Conservation (phyloP, 1,284 basidiomycete genomes). For the Ustilago esculenta region DNA sequence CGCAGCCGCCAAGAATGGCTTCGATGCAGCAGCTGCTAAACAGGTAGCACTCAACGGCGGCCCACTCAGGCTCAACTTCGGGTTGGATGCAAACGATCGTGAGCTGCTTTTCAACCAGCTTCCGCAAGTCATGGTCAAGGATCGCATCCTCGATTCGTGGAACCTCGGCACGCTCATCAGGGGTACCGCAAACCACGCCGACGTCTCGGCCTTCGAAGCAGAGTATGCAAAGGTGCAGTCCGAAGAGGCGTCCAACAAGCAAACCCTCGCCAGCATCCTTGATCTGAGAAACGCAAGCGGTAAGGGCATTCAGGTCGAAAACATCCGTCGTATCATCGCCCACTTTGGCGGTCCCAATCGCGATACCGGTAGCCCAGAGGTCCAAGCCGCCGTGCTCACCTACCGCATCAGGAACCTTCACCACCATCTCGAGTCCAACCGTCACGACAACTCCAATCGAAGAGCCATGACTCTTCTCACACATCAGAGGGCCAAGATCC, state of each 20-base stretch:
- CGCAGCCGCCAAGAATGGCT: slow-evolving; percentile 1
- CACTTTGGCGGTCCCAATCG: slow-evolving; percentile 74
- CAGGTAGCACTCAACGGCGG: slow-evolving; percentile 41
- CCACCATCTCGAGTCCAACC: slow-evolving; percentile 75
- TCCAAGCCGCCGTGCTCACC: slow-evolving; percentile 89
- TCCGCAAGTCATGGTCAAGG: slow-evolving; percentile 62
- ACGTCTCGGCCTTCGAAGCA: slow-evolving; percentile 46
- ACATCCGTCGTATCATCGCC: slow-evolving; percentile 79
- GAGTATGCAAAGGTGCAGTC: slow-evolving; percentile 47
- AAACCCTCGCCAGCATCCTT: slow-evolving; percentile 76
- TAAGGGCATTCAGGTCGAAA: slow-evolving; percentile 83
- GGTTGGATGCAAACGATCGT: slow-evolving; percentile 48
- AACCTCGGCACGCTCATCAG: slow-evolving; percentile 41
- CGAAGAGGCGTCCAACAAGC: slow-evolving; percentile 74
- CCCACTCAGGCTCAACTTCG: slow-evolving; percentile 62
- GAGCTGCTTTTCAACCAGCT: slow-evolving; percentile 61
- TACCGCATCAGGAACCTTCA: slow-evolving; percentile 84
- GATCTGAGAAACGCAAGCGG: slow-evolving; percentile 89
- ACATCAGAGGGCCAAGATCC: slow-evolving; percentile 82
- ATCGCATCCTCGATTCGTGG: slow-evolving; percentile 54
- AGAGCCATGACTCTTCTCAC: slow-evolving; percentile 79
- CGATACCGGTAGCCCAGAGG: slow-evolving; percentile 83
- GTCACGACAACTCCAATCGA: slow-evolving; percentile 82
- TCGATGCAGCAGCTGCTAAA: slow-evolving; percentile 4
- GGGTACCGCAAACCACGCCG: slow-evolving; percentile 41